Evolutionary conservation across 768 basidiomycete genomes (phyloP), one percentile per base, ranked within the genome.

Genomic region (Leccinum ochraceum): DNA sequence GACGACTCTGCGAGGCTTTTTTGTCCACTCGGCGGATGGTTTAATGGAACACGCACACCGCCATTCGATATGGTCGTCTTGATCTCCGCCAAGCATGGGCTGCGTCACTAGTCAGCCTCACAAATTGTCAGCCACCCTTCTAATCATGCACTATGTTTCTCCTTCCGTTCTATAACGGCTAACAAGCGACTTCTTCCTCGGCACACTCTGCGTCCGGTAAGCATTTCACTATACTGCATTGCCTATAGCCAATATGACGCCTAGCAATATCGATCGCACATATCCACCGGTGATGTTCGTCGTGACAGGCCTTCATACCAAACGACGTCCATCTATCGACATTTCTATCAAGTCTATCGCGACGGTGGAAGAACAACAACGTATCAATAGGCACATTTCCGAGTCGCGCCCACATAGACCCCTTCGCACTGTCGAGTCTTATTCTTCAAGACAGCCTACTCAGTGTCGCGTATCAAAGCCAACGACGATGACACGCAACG

Each of bases 251-350:
- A 24, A 68, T 66, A 37, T 70, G 56, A 68, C 57, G 30, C 36
- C 28, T 54, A 68, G 66, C 55, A 28, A 48, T 53, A 68, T 63
- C 53, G 22, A 46, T 53, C 42, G 55, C 39, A 44, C 44, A 65
- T 50, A 30, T 36, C 16, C 36, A 26, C n/a, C 3, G 37, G 53
- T 58, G 11, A 71, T 71, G 66, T 71, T 71, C 36, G 61, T 69
- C 20, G 66, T 69, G 14, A 54, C 68, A 63, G 63, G 60, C 16
- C 59, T 69, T 44, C 57, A 70, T 26, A 68, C 63, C 30, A 71
- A 71, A 30, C 69, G 69, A 53, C 68, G 60, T n/a, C 62, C 53
- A 0, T 10, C 8, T 3, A 54, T 37, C 16, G 9, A 20, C 32
- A 20, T 50, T 6, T 11, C 11, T 20, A 24, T 20, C 53, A 60